Evolutionary conservation across 371 early-diverging fungal genomes (phyloP).

Genomic region (Mucor plumbeus): DNA sequence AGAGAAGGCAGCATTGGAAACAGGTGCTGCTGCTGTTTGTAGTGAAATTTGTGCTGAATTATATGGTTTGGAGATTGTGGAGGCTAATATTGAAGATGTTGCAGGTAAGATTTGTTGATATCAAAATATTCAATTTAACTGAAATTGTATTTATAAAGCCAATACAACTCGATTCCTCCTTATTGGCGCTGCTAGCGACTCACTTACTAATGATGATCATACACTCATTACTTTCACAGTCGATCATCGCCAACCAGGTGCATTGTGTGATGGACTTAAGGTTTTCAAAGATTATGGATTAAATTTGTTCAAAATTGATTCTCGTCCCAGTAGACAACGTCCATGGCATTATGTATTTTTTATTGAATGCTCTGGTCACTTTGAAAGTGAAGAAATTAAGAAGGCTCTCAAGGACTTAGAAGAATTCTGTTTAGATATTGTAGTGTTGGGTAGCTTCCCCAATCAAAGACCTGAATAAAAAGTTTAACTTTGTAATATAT

Average conservation of each 20-base stretch:
- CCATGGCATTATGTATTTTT: constrained; percentile 95
- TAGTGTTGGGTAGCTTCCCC: constrained; percentile 85
- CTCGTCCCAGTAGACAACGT: constrained; percentile 81
- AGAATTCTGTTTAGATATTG: constrained; percentile 75
- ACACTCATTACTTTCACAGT: constrained; percentile 84
- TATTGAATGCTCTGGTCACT: constrained; percentile 86
- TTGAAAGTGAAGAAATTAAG: constrained; percentile 68
- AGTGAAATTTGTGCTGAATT: constrained; percentile 81
- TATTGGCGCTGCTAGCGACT: constrained; percentile 76
- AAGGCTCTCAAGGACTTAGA: constrained; percentile 67
- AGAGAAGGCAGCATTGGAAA: constrained; percentile 81
- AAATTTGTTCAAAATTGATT: constrained; percentile 92
- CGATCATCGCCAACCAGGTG: constrained; percentile 90
- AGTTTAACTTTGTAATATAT: not conserved
- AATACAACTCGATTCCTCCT: constrained; percentile 94
- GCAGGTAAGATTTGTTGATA: constrained; percentile 8
- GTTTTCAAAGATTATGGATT: constrained; percentile 82
- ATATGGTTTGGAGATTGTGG: constrained; percentile 79
- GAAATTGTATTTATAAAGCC: constrained; percentile 40
- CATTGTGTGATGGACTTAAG: constrained; percentile 84
- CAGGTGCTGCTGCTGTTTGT: constrained; percentile 84
- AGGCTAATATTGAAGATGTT: constrained; percentile 76
- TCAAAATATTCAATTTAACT: too few species aligned
- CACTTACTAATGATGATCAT: constrained; percentile 77
- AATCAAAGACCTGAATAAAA: constrained; percentile 64